Percentiles rank a stretch among this genome's conserved stretches.
These are phyloP conservation scores for Hortaea sp. DNA, from an alignment of 2,329 filamentous ascomycete species.

Conservation along the genomic window DNA sequence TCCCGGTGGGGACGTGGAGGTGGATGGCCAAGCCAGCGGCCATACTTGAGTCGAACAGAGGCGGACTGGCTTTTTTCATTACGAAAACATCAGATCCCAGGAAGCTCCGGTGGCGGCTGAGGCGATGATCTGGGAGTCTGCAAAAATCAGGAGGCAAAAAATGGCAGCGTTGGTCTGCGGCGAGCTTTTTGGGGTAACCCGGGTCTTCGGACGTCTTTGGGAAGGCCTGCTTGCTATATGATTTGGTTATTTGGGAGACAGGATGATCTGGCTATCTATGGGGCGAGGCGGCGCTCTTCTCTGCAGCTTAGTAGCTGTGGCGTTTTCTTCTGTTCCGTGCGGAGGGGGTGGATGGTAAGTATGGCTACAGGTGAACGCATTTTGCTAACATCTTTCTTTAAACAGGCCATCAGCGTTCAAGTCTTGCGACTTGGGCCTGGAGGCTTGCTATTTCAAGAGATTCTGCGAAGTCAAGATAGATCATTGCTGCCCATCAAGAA, in stretches of 20 bases:
- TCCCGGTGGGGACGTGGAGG: neutral
- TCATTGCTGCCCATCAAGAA: too few relatives aligned
- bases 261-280: neutral
- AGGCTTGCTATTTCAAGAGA: neutral
- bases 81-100: neutral
- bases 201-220: neutral
- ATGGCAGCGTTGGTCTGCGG: neutral
- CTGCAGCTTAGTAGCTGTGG: neutral
- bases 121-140: neutral
- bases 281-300: neutral
- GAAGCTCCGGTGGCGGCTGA: neutral
- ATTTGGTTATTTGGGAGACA: neutral
- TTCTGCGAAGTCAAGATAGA: too few relatives aligned
- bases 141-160: neutral
- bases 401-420: neutral
- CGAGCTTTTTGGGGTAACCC: neutral
- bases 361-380: neutral
- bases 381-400: neutral
- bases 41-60: neutral
- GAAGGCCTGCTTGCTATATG: neutral
- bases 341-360: neutral
- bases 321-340: neutral
- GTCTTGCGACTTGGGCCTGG: neutral
- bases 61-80: neutral
- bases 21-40: neutral